phyloP scores from a whole-genome alignment of 2,329 filamentous ascomycete genomes.

The Macrophomina pseudophaseolina region DNA sequence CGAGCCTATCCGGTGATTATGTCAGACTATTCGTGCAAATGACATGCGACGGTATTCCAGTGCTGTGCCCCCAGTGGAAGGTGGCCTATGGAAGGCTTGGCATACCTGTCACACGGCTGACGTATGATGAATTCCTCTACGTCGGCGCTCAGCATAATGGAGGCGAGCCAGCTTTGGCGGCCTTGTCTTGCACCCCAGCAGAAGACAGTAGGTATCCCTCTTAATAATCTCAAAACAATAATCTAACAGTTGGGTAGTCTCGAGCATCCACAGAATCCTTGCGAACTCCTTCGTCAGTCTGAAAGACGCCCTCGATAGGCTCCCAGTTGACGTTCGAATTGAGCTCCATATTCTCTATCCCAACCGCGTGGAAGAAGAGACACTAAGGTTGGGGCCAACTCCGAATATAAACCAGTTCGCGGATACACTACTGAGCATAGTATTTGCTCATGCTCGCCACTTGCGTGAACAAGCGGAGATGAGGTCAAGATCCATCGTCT shows the following conservation, averaged over 20 bases:
- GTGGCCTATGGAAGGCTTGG: slow-evolving; percentile 77
- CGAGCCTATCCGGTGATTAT: slow-evolving; percentile 94
- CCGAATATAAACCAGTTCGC: slow-evolving; percentile 85
- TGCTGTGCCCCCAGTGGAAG: slow-evolving; percentile 86
- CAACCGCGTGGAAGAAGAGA: slow-evolving; percentile 72
- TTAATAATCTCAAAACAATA: no score
- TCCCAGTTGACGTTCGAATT: slow-evolving; percentile 82
- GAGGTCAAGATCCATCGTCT: slow-evolving; percentile 83
- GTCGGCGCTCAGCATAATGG: slow-evolving; percentile 46
- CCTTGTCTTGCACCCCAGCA: slow-evolving; percentile 35
- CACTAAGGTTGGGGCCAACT: slow-evolving; percentile 72
- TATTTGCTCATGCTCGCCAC: slow-evolving; percentile 87
- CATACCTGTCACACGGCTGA: slow-evolving; percentile 80
- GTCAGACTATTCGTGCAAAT: slow-evolving; percentile 90
- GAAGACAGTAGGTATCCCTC: slow-evolving; percentile 32
- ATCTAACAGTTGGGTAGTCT: slow-evolving; percentile 33
- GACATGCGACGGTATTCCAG: slow-evolving; percentile 83
- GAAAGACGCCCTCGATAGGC: slow-evolving; percentile 72
- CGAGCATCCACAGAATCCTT: slow-evolving; percentile 73
- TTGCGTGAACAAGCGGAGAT: slow-evolving; percentile 67
- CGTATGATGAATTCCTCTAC: slow-evolving; percentile 71
- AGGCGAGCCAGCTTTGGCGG: slow-evolving; percentile 33
- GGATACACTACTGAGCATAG: slow-evolving; percentile 79
- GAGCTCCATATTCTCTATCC: slow-evolving; percentile 94
- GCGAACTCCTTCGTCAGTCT: slow-evolving; percentile 80